Conservation (phyloP, 31 red algal genomes). For the Asparagopsis taxiformis region DNA sequence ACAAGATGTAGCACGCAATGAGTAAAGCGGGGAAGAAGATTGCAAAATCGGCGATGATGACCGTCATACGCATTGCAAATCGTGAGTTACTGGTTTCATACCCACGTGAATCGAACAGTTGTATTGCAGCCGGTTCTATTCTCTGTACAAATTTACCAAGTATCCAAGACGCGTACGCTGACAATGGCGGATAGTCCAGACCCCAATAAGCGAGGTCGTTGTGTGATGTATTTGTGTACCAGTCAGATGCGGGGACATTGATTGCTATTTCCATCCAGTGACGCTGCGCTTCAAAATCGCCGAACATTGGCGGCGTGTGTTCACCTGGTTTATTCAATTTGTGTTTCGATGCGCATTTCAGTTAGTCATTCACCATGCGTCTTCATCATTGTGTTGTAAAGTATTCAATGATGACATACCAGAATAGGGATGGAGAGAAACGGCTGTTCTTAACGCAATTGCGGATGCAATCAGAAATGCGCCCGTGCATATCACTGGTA, state of each 20-base stretch:
- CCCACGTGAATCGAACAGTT: conserved; percentile 54
- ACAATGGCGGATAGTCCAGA: conserved; percentile 94
- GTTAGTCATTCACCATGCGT: too few species aligned
- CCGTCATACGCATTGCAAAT: conserved; percentile 74
- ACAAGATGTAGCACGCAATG: conserved; percentile 6
- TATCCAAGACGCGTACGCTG: conserved; percentile 58
- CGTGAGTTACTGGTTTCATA: conserved; percentile 64
- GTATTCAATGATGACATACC: too few species aligned
- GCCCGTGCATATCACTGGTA: not conserved
- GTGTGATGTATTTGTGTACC: conserved; percentile 53
- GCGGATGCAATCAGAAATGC: not conserved
- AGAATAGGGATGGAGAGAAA: not conserved
- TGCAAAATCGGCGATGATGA: conserved; percentile 66
- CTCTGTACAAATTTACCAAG: conserved; percentile 31
- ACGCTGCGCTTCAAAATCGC: conserved; percentile 96
- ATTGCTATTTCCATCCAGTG: conserved; percentile 96
- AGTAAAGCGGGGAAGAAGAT: conserved; percentile 72
- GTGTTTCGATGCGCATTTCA: not conserved
- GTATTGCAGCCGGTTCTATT: conserved; percentile 40
- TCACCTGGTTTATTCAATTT: conserved; percentile 47
- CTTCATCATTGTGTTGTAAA: too few species aligned
- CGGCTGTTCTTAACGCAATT: not conserved
- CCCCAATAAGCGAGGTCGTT: conserved; percentile 89
- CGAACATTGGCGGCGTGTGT: conserved; percentile 75
- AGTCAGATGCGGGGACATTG: conserved; percentile 45